A percentile compares a stretch with the other conserved stretches of the same genome.
phyloP scores from a whole-genome alignment of 768 basidiomycete genomes.

The Lyophyllum atratum region DNA sequence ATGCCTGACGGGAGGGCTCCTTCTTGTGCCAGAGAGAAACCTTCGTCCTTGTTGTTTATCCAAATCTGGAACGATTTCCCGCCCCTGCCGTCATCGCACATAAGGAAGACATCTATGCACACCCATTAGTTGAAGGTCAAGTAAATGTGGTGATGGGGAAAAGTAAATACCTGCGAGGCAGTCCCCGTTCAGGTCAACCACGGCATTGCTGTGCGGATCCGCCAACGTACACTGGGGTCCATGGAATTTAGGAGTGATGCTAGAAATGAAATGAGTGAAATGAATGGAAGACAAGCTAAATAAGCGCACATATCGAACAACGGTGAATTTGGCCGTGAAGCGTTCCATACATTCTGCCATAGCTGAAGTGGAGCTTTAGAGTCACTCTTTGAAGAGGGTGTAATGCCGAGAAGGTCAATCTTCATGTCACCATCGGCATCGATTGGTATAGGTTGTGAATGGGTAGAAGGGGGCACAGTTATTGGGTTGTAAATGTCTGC shows the following conservation, averaged over 20 bases:
- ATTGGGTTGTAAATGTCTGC: conserved; percentile 47
- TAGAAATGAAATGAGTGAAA: conserved; percentile 24
- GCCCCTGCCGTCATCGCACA: conserved; percentile 70
- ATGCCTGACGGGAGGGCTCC: conserved; percentile 74
- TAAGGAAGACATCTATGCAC: conserved; percentile 78
- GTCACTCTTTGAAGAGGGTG: conserved; percentile 36
- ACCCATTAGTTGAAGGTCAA: not conserved
- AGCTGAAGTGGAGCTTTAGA: conserved; percentile 51
- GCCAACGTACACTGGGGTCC: conserved; percentile 74
- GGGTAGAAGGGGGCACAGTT: conserved; percentile 60
- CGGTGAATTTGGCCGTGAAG: conserved; percentile 47
- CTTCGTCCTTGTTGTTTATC: conserved; percentile 80
- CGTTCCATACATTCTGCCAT: conserved; percentile 84
- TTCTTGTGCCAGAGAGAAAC: conserved; percentile 69
- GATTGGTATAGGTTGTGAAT: conserved; percentile 81
- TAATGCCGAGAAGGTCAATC: conserved; percentile 81
- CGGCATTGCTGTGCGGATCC: conserved; percentile 92
- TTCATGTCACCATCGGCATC: conserved; percentile 89
- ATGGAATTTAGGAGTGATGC: conserved; percentile 59
- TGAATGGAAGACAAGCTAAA: not conserved
- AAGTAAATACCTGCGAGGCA: conserved; percentile 77
- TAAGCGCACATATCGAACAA: conserved; percentile 69
- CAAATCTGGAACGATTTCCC: conserved; percentile 84
- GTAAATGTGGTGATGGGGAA: not conserved
- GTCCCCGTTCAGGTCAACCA: conserved; percentile 93